phyloP scores from a whole-genome alignment of 768 basidiomycete species.

The Phylloporus sp. region DNA sequence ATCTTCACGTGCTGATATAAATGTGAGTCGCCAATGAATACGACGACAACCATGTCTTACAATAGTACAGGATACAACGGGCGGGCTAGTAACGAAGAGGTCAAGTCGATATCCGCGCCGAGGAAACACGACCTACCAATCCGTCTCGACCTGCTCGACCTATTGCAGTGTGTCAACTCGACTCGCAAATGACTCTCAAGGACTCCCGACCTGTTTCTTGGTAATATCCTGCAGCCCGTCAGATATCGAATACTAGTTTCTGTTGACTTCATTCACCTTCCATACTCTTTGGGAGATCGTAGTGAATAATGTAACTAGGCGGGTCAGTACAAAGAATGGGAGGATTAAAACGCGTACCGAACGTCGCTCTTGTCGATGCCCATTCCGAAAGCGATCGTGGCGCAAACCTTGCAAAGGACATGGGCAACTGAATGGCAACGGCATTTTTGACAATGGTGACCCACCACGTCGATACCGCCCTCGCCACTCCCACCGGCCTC shows the following conservation, averaged over 20 bases:
- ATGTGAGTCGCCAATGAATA: background rate
- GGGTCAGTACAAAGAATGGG: conserved; percentile 12
- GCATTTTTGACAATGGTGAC: conserved; percentile 15
- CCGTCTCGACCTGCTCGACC: conserved; percentile 81
- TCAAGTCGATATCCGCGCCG: background rate
- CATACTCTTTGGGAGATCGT: conserved; percentile 76
- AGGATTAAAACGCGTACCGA: conserved; percentile 35
- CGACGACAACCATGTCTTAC: conserved; percentile 34
- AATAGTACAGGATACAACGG: conserved; percentile 80
- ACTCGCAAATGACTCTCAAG: background rate
- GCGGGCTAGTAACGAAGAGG: conserved; percentile 46
- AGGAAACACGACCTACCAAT: conserved; percentile 37
- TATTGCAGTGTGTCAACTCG: conserved; percentile 25
- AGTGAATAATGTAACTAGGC: conserved; percentile 68
- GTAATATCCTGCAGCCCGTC: conserved; percentile 58
- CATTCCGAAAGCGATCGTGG: conserved; percentile 81
- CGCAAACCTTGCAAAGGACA: conserved; percentile 50
- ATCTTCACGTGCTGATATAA: conserved; percentile 65
- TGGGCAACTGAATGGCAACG: background rate
- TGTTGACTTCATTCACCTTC: conserved; percentile 48
- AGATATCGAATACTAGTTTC: background rate
- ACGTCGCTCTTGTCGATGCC: conserved; percentile 83
- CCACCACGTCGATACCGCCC: conserved; percentile 58
- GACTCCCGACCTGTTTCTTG: conserved; percentile 68
- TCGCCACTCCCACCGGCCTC: conserved; percentile 49